phyloP scores from a whole-genome alignment of 495 filamentous ascomycete species.

The Penicillium crystallinum region DNA sequence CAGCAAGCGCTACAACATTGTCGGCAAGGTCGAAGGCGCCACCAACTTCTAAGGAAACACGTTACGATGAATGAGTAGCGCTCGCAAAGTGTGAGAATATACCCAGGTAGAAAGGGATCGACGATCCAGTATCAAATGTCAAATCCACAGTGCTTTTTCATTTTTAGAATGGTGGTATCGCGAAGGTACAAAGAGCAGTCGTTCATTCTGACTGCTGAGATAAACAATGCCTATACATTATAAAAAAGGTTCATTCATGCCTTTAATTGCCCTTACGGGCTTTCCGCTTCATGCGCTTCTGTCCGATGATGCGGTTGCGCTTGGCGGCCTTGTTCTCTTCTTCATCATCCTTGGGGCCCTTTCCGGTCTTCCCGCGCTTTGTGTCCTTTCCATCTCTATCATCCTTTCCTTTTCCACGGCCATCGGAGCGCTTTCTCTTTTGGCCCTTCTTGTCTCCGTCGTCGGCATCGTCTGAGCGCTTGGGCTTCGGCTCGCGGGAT shows the following conservation, averaged over 20 bases:
- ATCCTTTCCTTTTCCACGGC: neutral
- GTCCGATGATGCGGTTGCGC: constrained; percentile 61
- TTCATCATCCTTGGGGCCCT: constrained; percentile 21
- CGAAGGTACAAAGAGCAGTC: constrained; percentile 7
- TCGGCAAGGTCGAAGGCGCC: constrained; percentile 65
- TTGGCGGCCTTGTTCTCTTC: constrained; percentile 55
- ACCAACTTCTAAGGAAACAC: constrained; percentile 23
- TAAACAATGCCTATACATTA: constrained; percentile 16
- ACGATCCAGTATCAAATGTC: neutral
- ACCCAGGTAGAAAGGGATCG: neutral
- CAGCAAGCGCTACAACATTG: constrained; percentile 89
- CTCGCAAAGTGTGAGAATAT: constrained; percentile 5
- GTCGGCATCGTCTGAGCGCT: constrained; percentile 20
- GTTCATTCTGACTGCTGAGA: neutral
- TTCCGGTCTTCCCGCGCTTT: constrained; percentile 4
- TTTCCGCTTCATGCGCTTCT: constrained; percentile 58
- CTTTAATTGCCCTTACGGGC: constrained; percentile 38
- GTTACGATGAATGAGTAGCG: neutral
- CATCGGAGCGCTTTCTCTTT: constrained; percentile 39
- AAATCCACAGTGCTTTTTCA: constrained; percentile 23
- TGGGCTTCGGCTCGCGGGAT: constrained; percentile 27
- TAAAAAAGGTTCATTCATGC: constrained; percentile 14
- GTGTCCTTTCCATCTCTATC: constrained; percentile 11
- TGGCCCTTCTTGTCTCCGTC: constrained; percentile 24
- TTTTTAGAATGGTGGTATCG: constrained; percentile 17